phyloP scores from a whole-genome alignment of 441 rosid species.

The Pelargonium cotyledonis region DNA sequence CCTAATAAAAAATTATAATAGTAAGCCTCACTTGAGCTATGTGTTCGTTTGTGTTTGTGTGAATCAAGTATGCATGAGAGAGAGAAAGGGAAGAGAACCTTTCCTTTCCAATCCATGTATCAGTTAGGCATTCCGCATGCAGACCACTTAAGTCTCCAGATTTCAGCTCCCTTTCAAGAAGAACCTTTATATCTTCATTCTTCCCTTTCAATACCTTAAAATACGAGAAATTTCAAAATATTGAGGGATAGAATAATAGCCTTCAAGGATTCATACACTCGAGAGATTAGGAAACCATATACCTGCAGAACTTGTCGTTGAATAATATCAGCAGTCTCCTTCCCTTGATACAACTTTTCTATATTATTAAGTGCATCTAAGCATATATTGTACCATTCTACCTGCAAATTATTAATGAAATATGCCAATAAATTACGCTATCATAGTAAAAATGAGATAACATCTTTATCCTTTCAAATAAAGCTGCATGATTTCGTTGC shows the following conservation, averaged over 20 bases:
- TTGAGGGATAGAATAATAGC: constrained; percentile 5
- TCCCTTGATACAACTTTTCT: constrained; percentile 64
- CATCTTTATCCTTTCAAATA: background rate
- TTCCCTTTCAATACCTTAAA: constrained; percentile 65
- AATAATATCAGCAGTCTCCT: constrained; percentile 61
- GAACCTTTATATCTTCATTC: constrained; percentile 60
- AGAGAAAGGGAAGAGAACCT: constrained; percentile 47
- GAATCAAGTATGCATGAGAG: background rate
- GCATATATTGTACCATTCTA: constrained; percentile 77
- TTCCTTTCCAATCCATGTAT: constrained; percentile 91
- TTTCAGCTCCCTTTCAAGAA: constrained; percentile 56
- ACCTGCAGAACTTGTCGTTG: constrained; percentile 78
- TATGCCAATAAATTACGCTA: constrained; percentile 7
- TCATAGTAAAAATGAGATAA: constrained; percentile 1
- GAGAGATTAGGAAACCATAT: constrained; percentile 19
- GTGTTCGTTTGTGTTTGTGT: background rate
- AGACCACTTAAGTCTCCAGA: constrained; percentile 66
- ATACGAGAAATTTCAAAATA: constrained; percentile 20
- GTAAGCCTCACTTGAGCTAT: constrained; percentile 11
- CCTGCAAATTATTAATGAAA: constrained; percentile 39
- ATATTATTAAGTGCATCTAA: constrained; percentile 60
- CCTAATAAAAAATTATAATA: constrained; percentile 39
- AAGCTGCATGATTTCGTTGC: background rate
- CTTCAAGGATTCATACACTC: background rate
- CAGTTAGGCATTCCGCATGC: constrained; percentile 89